Base-by-base conservation (phyloP, 345 rosid genomes). In the Combretum micranthum region DNA sequence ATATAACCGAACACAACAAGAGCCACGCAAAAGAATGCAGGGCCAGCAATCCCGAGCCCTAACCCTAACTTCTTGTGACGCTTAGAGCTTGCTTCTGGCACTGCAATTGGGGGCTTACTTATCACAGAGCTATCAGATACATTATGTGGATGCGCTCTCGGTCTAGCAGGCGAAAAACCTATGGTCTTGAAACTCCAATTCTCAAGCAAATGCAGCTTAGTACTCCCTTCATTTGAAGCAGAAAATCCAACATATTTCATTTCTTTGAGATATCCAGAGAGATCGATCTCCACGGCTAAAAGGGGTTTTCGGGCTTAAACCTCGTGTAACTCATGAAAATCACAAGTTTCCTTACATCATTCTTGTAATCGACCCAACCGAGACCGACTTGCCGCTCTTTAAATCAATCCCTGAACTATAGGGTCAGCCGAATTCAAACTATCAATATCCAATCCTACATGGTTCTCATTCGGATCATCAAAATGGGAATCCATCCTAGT, bases 181-280 rank as follows among this genome's bases (percentile, higher is more conserved):
- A 66, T 80, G 4, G 87, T 84, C 58, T 52, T 63, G 69, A 94
- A 90, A 63, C 83, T 87, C 99, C 99, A 90, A 57, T 65, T 86
- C 60, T 75, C 57, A 18, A 94, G 69, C 64, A 77, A 59, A 69
- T 94, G 99, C 65, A 84, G 65, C 80, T 90, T 96, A 4, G 99
- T 90, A 60, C 95, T 90, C 44, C 97, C 95, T 74, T 94, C 99
- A 2, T 90, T 90, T 32, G 99, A 87, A 25, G 87, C 99, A 0
- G 99, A 82, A 66, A 94, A 94, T 7, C 99, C 99, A 25, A 75
- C 88, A 42, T 76, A 85, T 87, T 78, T 80, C 45, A 48, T 62
- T 51, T 77, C 84, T 47, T 75, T 74, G 26, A 87, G 81, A 55
- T 75, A 75, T 42, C 50, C 76, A 15, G 95, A 82, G 51, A 90